These are phyloP conservation scores for Trametes versicolor DNA, from an alignment of 1,284 basidiomycete genomes.

Conservation along the genomic window DNA sequence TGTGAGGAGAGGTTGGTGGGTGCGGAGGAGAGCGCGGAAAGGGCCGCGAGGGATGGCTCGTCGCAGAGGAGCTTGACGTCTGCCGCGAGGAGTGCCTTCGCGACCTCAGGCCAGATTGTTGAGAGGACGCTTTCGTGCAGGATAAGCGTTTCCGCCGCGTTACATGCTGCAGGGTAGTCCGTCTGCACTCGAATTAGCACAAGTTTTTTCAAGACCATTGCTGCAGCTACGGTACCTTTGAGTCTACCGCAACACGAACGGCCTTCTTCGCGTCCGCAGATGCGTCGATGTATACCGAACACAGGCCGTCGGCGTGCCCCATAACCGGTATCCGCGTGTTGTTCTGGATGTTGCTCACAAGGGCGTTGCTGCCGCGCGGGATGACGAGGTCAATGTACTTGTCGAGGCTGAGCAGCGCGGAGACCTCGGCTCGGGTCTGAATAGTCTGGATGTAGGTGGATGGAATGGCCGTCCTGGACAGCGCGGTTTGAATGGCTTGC, in stretches of 20 bases:
- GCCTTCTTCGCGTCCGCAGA: slow-evolving; percentile 84
- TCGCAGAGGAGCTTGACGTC: slow-evolving; percentile 89
- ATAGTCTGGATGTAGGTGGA: slow-evolving; percentile 90
- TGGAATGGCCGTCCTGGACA: slow-evolving; percentile 80
- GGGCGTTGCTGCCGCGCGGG: slow-evolving; percentile 92
- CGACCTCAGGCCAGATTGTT: slow-evolving; percentile 86
- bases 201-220: neutral
- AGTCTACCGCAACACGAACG: slow-evolving; percentile 85
- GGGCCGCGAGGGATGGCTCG: slow-evolving; percentile 62
- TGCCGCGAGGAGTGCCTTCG: slow-evolving; percentile 72
- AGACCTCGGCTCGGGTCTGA: slow-evolving; percentile 93
- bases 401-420: slow-evolving; percentile 87
- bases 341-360: slow-evolving; percentile 91
- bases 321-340: slow-evolving; percentile 95
- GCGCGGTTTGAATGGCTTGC: slow-evolving; percentile 82
- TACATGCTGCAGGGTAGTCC: slow-evolving; percentile 97
- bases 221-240: slow-evolving; percentile 72
- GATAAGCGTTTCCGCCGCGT: slow-evolving; percentile 91
- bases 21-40: slow-evolving; percentile 48
- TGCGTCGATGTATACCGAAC: slow-evolving; percentile 90
- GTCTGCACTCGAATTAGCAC: slow-evolving; percentile 58
- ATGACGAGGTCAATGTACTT: slow-evolving; percentile 97
- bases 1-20: slow-evolving; percentile 53
- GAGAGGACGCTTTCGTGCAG: slow-evolving; percentile 79
- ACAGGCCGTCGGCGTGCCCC: slow-evolving; percentile 98